Base-by-base conservation (phyloP, 305 asterid species). In the Ilex paraguariensis region DNA sequence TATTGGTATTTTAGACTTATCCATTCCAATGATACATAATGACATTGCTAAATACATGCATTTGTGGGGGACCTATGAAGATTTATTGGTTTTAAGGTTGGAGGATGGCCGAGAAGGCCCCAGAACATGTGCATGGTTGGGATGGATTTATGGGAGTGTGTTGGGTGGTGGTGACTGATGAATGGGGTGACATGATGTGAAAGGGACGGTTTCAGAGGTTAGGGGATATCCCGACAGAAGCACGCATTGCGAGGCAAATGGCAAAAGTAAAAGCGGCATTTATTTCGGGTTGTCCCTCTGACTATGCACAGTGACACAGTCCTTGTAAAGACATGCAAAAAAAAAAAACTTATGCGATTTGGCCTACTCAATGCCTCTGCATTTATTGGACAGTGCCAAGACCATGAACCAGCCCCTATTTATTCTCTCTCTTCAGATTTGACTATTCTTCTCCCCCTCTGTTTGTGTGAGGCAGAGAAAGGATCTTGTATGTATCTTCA, bases 261-360 rank as follows among this genome's bases (percentile, higher is more conserved):
- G 70, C 75, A 73, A 77, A 79, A 72, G 70, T 46, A 51, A 60
- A 59, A 60, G 63, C 67, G 64, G 91, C 96, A 88, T 88, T 88
- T 88, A 88, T 88, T 88, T 88, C 95, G 90, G 96, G 91, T 82
- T 86, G 96, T 86, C 95, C 94, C 87, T 82, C 91, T 88, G 91
- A 81, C 73, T 31, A 69, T 60, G 16, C 21, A 39, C 48, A 54
- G 50, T 31, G 6, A 48, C 63, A 59, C 63, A 33, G 69, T 46
- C 69, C 78, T 65, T 53, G 28, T 56, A 75, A 67, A 61, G 33
- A 21, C 28, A 21, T 21, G 16, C 67, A 77, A 72, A 71, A 66
- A 68, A 68, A 60, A 56, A 68, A 61, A 60, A 72, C 66, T 75
- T 68, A 70, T 75, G 65, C 79, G 61, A 71, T 73, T 79, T 73